These are phyloP conservation scores for Daldinia childiae DNA, from an alignment of 495 filamentous ascomycete genomes.

Conservation along the genomic window DNA sequence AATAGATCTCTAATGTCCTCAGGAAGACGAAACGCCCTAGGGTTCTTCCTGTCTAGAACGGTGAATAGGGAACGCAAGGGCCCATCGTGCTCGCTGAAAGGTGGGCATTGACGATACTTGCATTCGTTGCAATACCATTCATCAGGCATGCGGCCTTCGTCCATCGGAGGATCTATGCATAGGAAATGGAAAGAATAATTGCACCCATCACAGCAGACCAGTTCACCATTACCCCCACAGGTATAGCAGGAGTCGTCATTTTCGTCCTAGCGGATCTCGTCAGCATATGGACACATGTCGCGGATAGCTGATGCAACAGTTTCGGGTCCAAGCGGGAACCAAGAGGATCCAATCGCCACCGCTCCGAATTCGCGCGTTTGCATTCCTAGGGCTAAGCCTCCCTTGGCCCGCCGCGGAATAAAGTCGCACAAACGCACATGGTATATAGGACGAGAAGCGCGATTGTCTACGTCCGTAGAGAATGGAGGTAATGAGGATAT, in stretches of 20 bases:
- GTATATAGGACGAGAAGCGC: background rate
- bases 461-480: background rate
- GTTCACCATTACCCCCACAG: slow-evolving; percentile 80
- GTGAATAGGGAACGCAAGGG: slow-evolving; percentile 68
- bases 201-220: slow-evolving; percentile 95
- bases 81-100: slow-evolving; percentile 51
- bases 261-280: slow-evolving; percentile 64
- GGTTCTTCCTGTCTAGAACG: slow-evolving; percentile 69
- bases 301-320: slow-evolving; percentile 22
- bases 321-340: slow-evolving; percentile 44
- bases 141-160: slow-evolving; percentile 69
- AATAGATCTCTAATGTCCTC: slow-evolving; percentile 73
- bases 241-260: slow-evolving; percentile 89
- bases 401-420: slow-evolving; percentile 23
- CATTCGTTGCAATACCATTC: slow-evolving; percentile 90
- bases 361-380: slow-evolving; percentile 26
- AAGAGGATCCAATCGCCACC: slow-evolving; percentile 40
- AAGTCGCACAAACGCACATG: slow-evolving; percentile 19
- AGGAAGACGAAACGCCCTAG: slow-evolving; percentile 78
- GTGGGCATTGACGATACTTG: slow-evolving; percentile 50
- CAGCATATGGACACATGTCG: slow-evolving; percentile 25
- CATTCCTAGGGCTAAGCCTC: slow-evolving; percentile 40
- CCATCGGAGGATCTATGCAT: slow-evolving; percentile 82
- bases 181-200: slow-evolving; percentile 84
- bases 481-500: background rate